Evolutionary conservation across 148 eudicot species (phyloP), one percentile per base, ranked within the genome.

Genomic region (Rhododendron ovatum): DNA sequence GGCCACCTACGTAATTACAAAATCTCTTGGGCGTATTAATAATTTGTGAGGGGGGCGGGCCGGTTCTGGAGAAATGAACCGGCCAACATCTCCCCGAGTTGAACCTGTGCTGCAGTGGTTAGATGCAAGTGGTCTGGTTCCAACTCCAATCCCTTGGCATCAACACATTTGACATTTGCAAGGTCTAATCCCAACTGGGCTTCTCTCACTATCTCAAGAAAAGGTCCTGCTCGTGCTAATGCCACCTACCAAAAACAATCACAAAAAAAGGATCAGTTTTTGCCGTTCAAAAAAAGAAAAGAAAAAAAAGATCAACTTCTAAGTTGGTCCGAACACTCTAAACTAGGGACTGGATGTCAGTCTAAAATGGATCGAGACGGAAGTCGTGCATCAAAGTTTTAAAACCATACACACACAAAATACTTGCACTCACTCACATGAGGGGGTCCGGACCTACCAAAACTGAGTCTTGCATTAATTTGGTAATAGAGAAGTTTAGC

Each of bases 101-200:
- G 88, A 33, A 87, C 89, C 55, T 91, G 88, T 11, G 90, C 85
- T 37, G 78, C 73, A 4, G 90, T 89, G 59, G 82, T 91, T 4
- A 91, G 89, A 86, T 91, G 93, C 83, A 91, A 48, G 18, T 75
- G 51, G 82, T 91, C 93, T 3, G 84, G 47, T 26, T 82, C 65
- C 47, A 90, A 41, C 4, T 84, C 48, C 41, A 90, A 61, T 1
- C 92, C 93, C 83, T 85, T 83, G 45, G 90, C 93, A 76, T 91
- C 93, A 51, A 91, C 88, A 5, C 80, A 75, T 81, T 65, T 87
- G 7, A 90, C 84, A 39, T 87, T 81, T 14, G 86, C 77, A 26
- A 89, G 82, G 35, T 59, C 80, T 15, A 86, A 71, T 71, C 85
- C 86, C 65, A 87, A 76, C 41, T 91, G 92, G 28, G 91, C 92